Conservation (phyloP, 148 eudicot genomes). For the Spergularia marina region DNA sequence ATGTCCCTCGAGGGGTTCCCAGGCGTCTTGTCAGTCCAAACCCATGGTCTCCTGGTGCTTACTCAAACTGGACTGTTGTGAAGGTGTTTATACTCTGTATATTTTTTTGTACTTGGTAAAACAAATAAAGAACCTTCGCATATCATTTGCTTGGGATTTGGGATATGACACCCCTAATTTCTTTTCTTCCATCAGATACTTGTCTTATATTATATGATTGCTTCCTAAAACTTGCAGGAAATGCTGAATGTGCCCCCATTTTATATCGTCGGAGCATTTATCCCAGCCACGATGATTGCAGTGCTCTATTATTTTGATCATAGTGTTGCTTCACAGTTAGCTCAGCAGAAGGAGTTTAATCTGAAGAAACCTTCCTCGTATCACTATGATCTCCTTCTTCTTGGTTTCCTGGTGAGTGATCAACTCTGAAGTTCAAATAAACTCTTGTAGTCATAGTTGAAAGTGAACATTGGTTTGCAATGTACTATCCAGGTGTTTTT, state of each 20-base stretch:
- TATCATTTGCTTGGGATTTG: neutral
- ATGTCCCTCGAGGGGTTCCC: constrained; percentile 91
- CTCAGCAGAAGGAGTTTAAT: constrained; percentile 94
- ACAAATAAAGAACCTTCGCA: neutral
- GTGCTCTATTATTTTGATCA: constrained; percentile 99
- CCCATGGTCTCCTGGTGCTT: constrained; percentile 99
- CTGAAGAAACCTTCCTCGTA: constrained; percentile 92
- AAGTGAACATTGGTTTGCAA: neutral
- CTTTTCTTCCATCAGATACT: neutral
- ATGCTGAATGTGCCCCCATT: constrained; percentile 86
- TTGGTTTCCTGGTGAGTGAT: constrained; percentile 74
- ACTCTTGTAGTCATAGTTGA: neutral
- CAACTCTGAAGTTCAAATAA: neutral
- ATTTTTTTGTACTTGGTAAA: neutral
- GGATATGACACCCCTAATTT: neutral
- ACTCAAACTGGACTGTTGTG: constrained; percentile 91
- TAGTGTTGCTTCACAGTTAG: constrained; percentile 98
- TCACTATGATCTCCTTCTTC: constrained; percentile 92
- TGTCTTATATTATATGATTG: constrained; percentile 1
- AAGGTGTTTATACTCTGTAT: constrained; percentile 48
- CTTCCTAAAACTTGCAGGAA: constrained; percentile 42
- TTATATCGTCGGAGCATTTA: constrained; percentile 85
- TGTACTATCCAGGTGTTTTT: constrained; percentile 54
- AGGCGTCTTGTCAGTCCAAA: constrained; percentile 92
- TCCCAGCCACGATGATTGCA: constrained; percentile 99